Evolutionary conservation across 106 monocot species (phyloP), one percentile per base, ranked within the genome.

Genomic region (Posidonia australis): DNA sequence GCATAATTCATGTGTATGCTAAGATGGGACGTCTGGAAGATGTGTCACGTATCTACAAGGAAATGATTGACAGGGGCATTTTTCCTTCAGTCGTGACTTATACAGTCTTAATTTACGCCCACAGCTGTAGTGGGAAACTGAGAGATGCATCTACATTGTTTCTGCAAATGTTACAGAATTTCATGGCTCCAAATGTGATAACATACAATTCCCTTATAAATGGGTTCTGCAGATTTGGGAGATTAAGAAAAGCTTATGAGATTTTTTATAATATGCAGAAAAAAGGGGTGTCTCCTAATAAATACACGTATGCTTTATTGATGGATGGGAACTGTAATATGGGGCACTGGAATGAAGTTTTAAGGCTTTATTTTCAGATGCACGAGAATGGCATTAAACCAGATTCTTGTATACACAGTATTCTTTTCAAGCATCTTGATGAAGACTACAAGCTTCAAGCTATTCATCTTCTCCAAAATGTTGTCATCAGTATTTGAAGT

Each of bases 131-230:
- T 45, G 89, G 89, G 19, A 53, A 76, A 49, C 64, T 88, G 43
- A 70, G 58, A 24, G 60, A 41, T 30, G 88, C 89, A 23, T 74
- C 74, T 53, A 51, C 44, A 13, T 77, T 72, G 45, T 88, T 88
- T 36, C 62, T 30, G 16, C 70, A 81, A 27, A 86, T 93, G 88
- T 20, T 72, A 14, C 58, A 79, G 25, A 66, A 65, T 13, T 62
- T 63, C 47, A 58, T 86, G 7, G 36, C 28, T 20, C 93, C 88
- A 32, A 89, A 89, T 77, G 88, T 79, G 49, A 79, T 93, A 56
- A 93, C 93, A 44, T 93, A 83, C 69, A 89, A 93, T 81, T 79
- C 81, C 13, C 76, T 93, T 20, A 86, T 93, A 60, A 75, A 93
- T 69, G 93, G 88, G n/a, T 66, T 86, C 7, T 89, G 89, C 62